phyloP scores from a whole-genome alignment of 1,284 basidiomycete genomes.

The Ceratorhiza oryzae-sativae region DNA sequence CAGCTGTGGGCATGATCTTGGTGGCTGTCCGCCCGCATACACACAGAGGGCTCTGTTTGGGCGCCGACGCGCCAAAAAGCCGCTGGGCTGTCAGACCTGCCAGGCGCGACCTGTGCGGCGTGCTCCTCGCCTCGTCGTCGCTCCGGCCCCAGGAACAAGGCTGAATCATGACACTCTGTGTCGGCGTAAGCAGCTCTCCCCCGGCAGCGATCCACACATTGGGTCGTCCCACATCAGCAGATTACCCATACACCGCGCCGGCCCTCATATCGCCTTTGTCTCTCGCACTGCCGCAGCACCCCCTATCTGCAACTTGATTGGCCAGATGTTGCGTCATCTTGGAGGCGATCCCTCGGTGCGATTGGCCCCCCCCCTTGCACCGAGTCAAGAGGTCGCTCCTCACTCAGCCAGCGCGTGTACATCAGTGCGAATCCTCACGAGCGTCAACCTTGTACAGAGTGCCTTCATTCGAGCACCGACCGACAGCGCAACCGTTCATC shows the following conservation, averaged over 20 bases:
- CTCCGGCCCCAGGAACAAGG: background rate
- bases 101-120: background rate
- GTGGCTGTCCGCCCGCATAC: background rate
- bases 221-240: background rate
- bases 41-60: background rate
- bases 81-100: slow-evolving; percentile 6
- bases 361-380: background rate
- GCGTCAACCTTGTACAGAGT: no score
- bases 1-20: background rate
- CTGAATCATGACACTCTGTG: background rate
- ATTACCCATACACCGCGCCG: background rate
- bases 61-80: background rate
- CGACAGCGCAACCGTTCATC: no score
- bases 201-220: background rate
- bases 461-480: no score
- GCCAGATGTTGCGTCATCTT: background rate
- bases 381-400: background rate
- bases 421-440: background rate
- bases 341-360: background rate
- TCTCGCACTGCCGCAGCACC: background rate
- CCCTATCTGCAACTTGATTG: background rate
- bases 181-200: background rate
- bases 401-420: background rate
- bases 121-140: background rate
- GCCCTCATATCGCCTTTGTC: background rate